A percentile compares a stretch with the other conserved stretches of the same genome.
Conservation (phyloP, 768 basidiomycete species). For the Atractiella rhizophila region DNA sequence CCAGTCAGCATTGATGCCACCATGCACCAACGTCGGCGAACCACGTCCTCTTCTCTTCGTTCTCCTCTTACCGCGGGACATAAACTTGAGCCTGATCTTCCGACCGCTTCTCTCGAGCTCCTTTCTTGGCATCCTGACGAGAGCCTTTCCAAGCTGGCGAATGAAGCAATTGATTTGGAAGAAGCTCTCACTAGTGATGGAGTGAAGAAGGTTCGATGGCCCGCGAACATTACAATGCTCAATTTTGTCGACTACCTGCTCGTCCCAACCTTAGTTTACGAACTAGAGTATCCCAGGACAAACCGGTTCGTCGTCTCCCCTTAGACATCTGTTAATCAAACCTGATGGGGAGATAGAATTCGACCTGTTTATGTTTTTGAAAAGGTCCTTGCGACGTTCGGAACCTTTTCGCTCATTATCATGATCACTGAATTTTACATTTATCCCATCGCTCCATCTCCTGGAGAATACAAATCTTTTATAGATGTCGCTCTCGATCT, state of each 20-base stretch:
- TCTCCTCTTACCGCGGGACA: too few relatives aligned
- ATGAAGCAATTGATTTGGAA: constrained; percentile 48
- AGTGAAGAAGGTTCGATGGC: constrained; percentile 43
- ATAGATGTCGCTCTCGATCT: constrained; percentile 55
- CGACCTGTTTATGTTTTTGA: constrained; percentile 51
- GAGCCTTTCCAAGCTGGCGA: constrained; percentile 41
- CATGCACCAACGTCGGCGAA: neutral
- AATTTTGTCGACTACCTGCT: constrained; percentile 68
- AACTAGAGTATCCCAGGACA: constrained; percentile 84
- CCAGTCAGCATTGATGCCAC: constrained; percentile 1
- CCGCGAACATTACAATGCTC: constrained; percentile 51
- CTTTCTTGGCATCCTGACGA: constrained; percentile 42
- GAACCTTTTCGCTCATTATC: constrained; percentile 75
- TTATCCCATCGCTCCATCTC: constrained; percentile 41
- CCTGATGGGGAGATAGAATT: constrained; percentile 16
- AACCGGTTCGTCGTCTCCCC: constrained; percentile 38
- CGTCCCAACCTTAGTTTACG: constrained; percentile 80
- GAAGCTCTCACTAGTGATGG: constrained; percentile 52
- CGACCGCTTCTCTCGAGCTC: constrained; percentile 13
- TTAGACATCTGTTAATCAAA: neutral
- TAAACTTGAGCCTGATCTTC: neutral
- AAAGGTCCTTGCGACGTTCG: constrained; percentile 61
- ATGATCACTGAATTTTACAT: constrained; percentile 79
- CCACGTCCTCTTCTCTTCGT: neutral
- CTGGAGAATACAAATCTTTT: constrained; percentile 43